Percentiles rank a stretch among this genome's conserved stretches.
phyloP scores from a whole-genome alignment of 2,329 filamentous ascomycete genomes.

The Blastomyces silverae region DNA sequence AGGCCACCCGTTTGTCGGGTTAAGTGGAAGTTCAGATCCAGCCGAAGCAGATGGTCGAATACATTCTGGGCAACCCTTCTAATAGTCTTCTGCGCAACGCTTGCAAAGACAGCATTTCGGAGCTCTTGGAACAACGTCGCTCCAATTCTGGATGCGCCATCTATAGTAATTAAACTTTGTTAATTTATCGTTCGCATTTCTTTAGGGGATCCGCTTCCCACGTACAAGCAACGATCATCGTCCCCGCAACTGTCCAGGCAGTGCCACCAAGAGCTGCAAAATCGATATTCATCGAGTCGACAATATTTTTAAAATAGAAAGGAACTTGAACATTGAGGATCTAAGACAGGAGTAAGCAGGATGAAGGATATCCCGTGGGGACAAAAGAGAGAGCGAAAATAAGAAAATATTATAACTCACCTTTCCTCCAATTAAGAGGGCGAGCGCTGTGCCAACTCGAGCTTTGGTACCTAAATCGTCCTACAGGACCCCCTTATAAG shows the following conservation, averaged over 20 bases:
- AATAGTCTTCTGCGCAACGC: constrained; percentile 94
- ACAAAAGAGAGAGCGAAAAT: not conserved
- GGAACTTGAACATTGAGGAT: constrained; percentile 94
- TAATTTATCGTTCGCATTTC: not conserved
- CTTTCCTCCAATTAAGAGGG: constrained; percentile 80
- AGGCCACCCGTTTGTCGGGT: constrained; percentile 90
- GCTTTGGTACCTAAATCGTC: constrained; percentile 74
- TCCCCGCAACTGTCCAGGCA: constrained; percentile 78
- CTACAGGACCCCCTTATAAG: constrained; percentile 28
- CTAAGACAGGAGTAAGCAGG: constrained; percentile 32
- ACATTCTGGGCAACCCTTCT: constrained; percentile 84
- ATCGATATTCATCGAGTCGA: constrained; percentile 97
- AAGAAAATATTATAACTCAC: constrained; percentile 34
- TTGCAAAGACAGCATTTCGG: constrained; percentile 93
- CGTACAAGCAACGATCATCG: constrained; percentile 81
- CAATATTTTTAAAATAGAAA: constrained; percentile 98
- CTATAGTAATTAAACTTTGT: constrained; percentile 30
- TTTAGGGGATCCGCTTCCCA: not conserved
- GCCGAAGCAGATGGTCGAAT: constrained; percentile 77
- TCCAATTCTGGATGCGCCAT: constrained; percentile 80
- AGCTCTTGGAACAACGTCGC: constrained; percentile 88
- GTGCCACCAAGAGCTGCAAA: constrained; percentile 80
- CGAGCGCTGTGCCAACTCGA: constrained; percentile 77
- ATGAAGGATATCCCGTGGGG: not conserved
- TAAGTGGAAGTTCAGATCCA: constrained; percentile 91